Base-by-base conservation (phyloP, 2,329 filamentous ascomycete species). In the Rasamsonia emersonii region DNA sequence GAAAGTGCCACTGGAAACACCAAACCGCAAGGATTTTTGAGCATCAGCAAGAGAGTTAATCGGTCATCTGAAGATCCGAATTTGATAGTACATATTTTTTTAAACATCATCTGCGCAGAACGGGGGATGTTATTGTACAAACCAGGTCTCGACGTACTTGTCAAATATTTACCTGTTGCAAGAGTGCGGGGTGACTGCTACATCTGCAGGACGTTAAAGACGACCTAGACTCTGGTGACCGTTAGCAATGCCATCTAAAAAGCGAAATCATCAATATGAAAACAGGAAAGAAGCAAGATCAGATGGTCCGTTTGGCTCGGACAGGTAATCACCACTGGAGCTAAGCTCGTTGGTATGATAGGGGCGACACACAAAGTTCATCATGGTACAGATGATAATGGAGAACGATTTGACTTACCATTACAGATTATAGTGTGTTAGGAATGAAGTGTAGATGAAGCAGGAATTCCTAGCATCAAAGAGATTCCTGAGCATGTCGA, bases 291-390 rank as follows among this genome's bases (percentile, higher is more conserved):
- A 34, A 40, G 25, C 32, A 26, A 45, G 41, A 51, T 73, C 69
- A 73, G 69, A 59, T 56, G 57, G 70, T 74, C 68, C 68, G 67
- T 74, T 75, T 74, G 71, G 71, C 66, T 65, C 56, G 62, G 68
- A 74, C 70, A 70, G 67, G 70, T 71, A 67, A 65, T 75, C 71
- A 73, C 69, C 71, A 75, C 53, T 46, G 52, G 52, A 58, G 49
- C 48, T 29, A 9, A 16, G 50, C 46, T 53, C 43, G 37, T 42
- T 61, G 56, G 68, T 74, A 62, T 64, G 71, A 74, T 75, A 75
- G 71, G 71, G 71, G 71, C 71, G 71, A 75, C 71, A 75, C 67
- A 60, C n/a, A 58, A 61, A 45, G 62, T 67, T 75, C 71, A 75
- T 75, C 71, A 71, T 65, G 44, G 42, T 51, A 55, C 41, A 39